Evolutionary conservation across 495 filamentous ascomycete species (phyloP), one percentile per base, ranked within the genome.

Genomic region (Cercophora newfieldiana): DNA sequence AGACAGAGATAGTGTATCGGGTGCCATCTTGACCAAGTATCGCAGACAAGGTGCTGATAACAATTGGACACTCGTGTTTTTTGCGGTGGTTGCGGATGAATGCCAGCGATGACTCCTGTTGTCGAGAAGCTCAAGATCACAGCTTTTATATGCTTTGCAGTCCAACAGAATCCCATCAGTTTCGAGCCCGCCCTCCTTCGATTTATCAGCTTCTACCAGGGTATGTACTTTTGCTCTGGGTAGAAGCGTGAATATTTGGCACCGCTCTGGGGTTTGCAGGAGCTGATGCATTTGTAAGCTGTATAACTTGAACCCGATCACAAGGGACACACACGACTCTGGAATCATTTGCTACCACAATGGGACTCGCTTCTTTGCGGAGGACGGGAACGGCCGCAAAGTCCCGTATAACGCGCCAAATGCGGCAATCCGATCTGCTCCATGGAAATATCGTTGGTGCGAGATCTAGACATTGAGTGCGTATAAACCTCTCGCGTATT

Each of bases 1-100:
- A 12, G 70, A 28, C 18, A 85, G 79, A 7, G 78, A 82, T 12
- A 77, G 72, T 19, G 67, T 66, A 7, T 71, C 69, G 1, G 63
- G 48, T 4, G 63, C 51, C 67, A 69, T 69, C 16, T 22, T 28
- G n/a, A n/a, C n/a, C n/a, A n/a, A n/a, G n/a, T n/a, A n/a, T n/a
- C n/a, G n/a, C n/a, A n/a, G n/a, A n/a, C n/a, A n/a, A n/a, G n/a
- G 54, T 26, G 19, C 16, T n/a, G 4, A 16, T 51, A 22, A 51
- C 16, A n/a, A 51, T 7, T 4, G 18, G 48, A 51, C 6, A 51
- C 6, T n/a, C 4, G 18, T n/a, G 48, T 16, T 51, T 4, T 51
- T 3, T n/a, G 18, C 5, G 5, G 16, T 7, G 48, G 18, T 6
- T n/a, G 5, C n/a, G n/a, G 48, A 51, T 51, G 48, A 6, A 51